Evolutionary conservation across 1,284 basidiomycete species (phyloP), one percentile per base, ranked within the genome.

Genomic region (Papiliotrema nemorosa): DNA sequence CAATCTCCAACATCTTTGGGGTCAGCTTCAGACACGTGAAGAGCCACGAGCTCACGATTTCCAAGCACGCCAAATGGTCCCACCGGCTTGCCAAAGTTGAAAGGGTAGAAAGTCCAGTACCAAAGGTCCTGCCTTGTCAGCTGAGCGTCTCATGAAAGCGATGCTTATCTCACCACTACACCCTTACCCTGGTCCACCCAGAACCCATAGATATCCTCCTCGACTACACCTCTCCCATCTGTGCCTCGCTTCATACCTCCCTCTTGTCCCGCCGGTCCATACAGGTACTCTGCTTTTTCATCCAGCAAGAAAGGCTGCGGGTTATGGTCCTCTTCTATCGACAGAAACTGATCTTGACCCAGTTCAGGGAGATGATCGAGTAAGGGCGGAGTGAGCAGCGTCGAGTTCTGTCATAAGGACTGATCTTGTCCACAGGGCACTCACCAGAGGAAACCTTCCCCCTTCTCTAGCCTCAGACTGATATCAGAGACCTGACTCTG

Each of bases 31-130:
- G 22, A 7, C 27, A 44, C 14, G 20, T 7, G 14, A 10, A 34
- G 27, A 5, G 29, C 16, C 16, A 5, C 10, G 10, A 9, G 60
- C 69, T 55, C 44, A 73, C 70, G 71, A 52, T 74, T 71, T 1
- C 71, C 72, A 4, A 73, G 52, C 16, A 66, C 54, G 2, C 72
- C 72, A 16, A 73, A 60, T 1, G 59, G 57, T 16, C 66, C 64
- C 2, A 71, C 62, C 7, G 59, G 51, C 54, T 74, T 74, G 24
- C 72, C 72, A 20, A 69, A 60, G 44, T 74, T 74, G 59, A 66
- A 72, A 1, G 72, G 72, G 49, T 73, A 74, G 62, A 62, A 72
- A 2, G 70, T 71, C 70, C 70, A 73, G 47, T 73, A 73, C 56
- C 60, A 66, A 25, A 73, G 43, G 44, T 73, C 70, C 67, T 72